Evolutionary conservation across 1,284 basidiomycete species (phyloP), one percentile per base, ranked within the genome.

Genomic region (Ustilago loliicola): DNA sequence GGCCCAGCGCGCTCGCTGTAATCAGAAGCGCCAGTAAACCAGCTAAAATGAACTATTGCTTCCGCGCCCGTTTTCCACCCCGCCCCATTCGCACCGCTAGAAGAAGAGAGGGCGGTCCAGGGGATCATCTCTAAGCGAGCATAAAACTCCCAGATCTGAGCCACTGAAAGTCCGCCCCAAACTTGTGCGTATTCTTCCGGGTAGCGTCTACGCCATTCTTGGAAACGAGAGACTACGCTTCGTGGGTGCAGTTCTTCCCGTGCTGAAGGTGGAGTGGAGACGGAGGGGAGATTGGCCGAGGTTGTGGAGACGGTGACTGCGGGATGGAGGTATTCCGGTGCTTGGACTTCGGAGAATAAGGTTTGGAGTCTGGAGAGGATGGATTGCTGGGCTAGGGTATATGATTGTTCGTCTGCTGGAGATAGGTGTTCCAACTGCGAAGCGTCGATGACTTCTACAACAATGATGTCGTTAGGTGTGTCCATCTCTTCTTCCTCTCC

Each of bases 151-250:
- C 83, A 85, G 11, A 80, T 78, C 55, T 75, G 76, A 0, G 80
- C 77, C 2, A 85, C 63, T 0, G 82, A 82, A 4, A 85, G 68
- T 2, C 83, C 81, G 30, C 83, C 84, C 83, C 83, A 85, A 1
- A 81, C 71, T 47, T 79, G 63, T 3, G 70, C 57, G 61, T 85
- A 85, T 52, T 85, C 82, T 13, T 74, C 67, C 2, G 75, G 66
- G 34, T 80, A 85, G 17, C 48, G 61, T 3, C 52, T 47, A 1
- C 83, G 79, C 79, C 80, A 85, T 2, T 72, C 69, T 11, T 56
- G 30, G 51, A 86, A 85, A 2, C 84, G 78, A 13, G 72, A 50
- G 29, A 80, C 79, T 9, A 86, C 52, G 32, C 77, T 76, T 0
- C 65, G 60, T 3, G 81, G 79, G 34, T 83, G 80, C 15, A 73